A percentile compares a stretch with the other conserved stretches of the same genome.
phyloP scores from a whole-genome alignment of 1,284 basidiomycete species.

The Neonothopanus nambi region DNA sequence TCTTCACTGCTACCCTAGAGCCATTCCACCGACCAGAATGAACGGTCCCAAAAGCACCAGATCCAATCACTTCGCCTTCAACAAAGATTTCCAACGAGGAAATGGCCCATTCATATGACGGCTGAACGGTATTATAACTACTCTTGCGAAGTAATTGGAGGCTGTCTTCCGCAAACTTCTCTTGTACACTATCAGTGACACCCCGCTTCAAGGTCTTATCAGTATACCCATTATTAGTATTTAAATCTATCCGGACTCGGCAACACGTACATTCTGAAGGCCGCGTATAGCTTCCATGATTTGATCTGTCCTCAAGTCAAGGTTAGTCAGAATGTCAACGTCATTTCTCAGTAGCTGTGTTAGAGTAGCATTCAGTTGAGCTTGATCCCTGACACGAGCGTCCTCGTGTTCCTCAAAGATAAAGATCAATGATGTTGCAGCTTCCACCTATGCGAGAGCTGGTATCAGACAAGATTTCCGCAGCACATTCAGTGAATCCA shows the following conservation, averaged over 20 bases:
- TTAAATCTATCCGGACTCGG: neutral
- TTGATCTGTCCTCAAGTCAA: neutral
- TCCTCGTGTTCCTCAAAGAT: neutral
- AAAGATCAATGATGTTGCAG: neutral
- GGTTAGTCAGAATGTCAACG: neutral
- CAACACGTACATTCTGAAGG: neutral
- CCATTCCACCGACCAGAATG: constrained; percentile 1
- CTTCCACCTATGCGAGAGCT: neutral
- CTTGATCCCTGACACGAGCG: neutral
- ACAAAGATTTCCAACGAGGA: neutral
- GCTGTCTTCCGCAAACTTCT: neutral
- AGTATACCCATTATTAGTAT: neutral
- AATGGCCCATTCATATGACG: neutral
- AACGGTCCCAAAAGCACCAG: neutral
- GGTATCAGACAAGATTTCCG: too few species aligned
- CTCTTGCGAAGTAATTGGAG: neutral
- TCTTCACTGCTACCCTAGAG: neutral
- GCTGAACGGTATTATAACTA: neutral
- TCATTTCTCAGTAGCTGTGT: neutral
- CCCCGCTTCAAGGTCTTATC: neutral
- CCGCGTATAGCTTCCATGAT: neutral
- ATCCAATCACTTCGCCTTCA: neutral
- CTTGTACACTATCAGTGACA: neutral
- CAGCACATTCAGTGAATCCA: too few species aligned
- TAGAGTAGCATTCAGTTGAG: neutral